phyloP scores from a whole-genome alignment of 768 basidiomycete species.

The Xerocomellus intermedius region DNA sequence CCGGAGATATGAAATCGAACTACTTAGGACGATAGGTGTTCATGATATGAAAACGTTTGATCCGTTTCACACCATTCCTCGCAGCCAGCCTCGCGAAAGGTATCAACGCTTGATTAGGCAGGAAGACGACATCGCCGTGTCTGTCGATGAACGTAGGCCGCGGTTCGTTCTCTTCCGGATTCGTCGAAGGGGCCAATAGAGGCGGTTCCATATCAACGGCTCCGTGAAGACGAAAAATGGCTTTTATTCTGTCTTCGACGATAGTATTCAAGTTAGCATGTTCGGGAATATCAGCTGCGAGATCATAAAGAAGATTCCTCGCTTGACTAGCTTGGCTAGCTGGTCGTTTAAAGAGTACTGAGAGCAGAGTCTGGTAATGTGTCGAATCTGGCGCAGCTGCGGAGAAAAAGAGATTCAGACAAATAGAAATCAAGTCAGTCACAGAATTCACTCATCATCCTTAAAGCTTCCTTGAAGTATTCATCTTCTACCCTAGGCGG shows the following conservation, averaged over 20 bases:
- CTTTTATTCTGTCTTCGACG: conserved; percentile 71
- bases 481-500: conserved; percentile 81
- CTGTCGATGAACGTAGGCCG: conserved; percentile 77
- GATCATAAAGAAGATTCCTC: conserved; percentile 73
- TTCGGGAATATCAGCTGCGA: conserved; percentile 64
- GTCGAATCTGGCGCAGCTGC: conserved; percentile 77
- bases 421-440: not conserved
- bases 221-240: conserved; percentile 86
- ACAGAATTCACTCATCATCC: conserved; percentile 61
- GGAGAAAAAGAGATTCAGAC: not conserved
- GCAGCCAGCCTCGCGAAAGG: conserved; percentile 87
- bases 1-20: conserved; percentile 9
- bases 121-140: conserved; percentile 70
- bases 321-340: conserved; percentile 60
- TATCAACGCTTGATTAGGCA: conserved; percentile 70
- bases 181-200: conserved; percentile 70
- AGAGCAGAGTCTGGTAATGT: conserved; percentile 75
- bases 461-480: conserved; percentile 76
- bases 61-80: conserved; percentile 57
- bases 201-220: conserved; percentile 87
- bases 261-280: conserved; percentile 69
- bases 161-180: conserved; percentile 59
- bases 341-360: conserved; percentile 74
- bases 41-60: conserved; percentile 81
- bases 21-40: conserved; percentile 72